Evolutionary conservation across 306 rosid genomes (phyloP), one percentile per base, ranked within the genome.

Genomic region (apple (Malus domestica)): DNA sequence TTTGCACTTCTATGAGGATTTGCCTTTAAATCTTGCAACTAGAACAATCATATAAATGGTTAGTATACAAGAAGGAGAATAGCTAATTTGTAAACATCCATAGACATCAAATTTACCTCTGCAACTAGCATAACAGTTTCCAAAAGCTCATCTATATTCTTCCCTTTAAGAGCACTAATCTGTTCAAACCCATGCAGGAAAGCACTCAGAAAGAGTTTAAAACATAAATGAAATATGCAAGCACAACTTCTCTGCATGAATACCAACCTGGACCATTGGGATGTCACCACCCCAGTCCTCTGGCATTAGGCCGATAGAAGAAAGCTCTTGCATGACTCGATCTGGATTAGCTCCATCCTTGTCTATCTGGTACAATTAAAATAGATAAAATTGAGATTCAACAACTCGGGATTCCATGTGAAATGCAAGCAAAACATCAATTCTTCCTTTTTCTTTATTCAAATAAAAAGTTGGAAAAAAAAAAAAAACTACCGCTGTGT

Each of bases 11-110:
- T 89, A 82, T 89, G 87, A 42, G 97, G 99, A 88, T 95, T 95
- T 57, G 97, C 99, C 89, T 92, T 95, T 86, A 95, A 85, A 81
- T 95, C 99, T 95, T 92, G 99, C 90, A 95, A 84, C 99, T 95
- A 78, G 77, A 84, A 72, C 52, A 85, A 51, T 61, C 61, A 88
- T 64, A 68, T 79, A 74, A 66, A 64, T 73, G 61, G 75, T 87
- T 79, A 85, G 89, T 77, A 76, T 77, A 72, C 57, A 76, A 15
- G 13, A 29, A 65, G 76, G 66, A 80, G 70, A 79, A 68, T 9
- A 62, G 64, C 60, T 67, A 45, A 44, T 23, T 6, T 12, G 29
- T 71, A 29, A 46, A 32, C 57, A 38, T 62, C 30, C 58, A 8
- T 54, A n/a, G 45, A 76, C 68, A 77, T 76, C 78, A 74, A 79